A percentile compares a stretch with the other conserved stretches of the same genome.
Conservation (phyloP, 371 early-diverging fungal species). For the Rhizomucor miehei region DNA sequence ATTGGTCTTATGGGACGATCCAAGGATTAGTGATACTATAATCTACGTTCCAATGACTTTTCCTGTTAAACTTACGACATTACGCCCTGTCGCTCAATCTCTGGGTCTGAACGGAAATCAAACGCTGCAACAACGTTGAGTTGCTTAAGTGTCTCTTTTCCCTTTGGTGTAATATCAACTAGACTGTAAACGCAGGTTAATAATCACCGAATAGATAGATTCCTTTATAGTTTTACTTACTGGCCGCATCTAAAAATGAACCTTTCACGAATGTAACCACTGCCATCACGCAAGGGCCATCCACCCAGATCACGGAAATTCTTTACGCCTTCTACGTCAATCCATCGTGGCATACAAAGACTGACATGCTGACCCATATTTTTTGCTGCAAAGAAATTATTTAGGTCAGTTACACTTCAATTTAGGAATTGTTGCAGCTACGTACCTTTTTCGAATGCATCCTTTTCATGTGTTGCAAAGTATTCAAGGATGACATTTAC, state of each 20-base stretch:
- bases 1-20: constrained; percentile 27
- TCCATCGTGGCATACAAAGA: constrained; percentile 35
- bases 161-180: constrained; percentile 37
- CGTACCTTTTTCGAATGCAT: constrained; percentile 39
- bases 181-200: constrained; percentile 18
- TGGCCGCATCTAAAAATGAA: constrained; percentile 35
- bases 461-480: constrained; percentile 39
- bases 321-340: constrained; percentile 58
- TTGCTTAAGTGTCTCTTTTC: constrained; percentile 35
- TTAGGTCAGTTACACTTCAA: background rate
- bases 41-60: background rate
- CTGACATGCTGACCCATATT: constrained; percentile 26
- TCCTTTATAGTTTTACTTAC: too few relatives aligned
- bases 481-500: constrained; percentile 36
- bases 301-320: constrained; percentile 67
- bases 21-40: background rate
- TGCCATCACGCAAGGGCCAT: constrained; percentile 40
- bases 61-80: constrained; percentile 32
- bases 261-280: constrained; percentile 46
- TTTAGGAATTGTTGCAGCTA: too few relatives aligned
- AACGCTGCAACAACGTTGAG: constrained; percentile 54
- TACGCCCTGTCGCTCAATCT: constrained; percentile 44
- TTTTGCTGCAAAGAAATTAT: constrained; percentile 17
- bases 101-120: constrained; percentile 58
- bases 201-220: too few relatives aligned